Conservation (phyloP, 768 basidiomycete species). For the Psilocybe cubensis region DNA sequence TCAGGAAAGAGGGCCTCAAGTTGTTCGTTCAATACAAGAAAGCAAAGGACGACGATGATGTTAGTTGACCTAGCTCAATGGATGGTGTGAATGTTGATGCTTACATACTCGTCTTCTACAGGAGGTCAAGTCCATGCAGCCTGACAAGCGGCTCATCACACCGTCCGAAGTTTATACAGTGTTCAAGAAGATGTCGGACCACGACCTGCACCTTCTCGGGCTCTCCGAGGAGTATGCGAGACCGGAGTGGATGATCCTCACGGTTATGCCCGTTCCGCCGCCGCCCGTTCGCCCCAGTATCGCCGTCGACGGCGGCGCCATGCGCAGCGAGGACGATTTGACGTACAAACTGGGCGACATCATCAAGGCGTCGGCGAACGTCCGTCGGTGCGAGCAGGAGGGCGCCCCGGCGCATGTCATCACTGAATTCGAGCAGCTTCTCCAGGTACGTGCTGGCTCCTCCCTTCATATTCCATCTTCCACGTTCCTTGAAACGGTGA, state of each 20-base stretch:
- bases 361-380: constrained; percentile 92
- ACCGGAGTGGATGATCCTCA: constrained; percentile 99
- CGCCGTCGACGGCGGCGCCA: constrained; percentile 93
- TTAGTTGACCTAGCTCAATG: constrained; percentile 40
- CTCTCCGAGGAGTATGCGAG: constrained; percentile 95
- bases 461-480: neutral
- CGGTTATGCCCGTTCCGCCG: constrained; percentile 96
- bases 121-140: constrained; percentile 82
- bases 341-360: constrained; percentile 98
- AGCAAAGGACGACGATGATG: constrained; percentile 94
- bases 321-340: constrained; percentile 97
- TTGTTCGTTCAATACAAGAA: constrained; percentile 95
- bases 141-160: constrained; percentile 81
- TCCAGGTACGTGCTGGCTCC: constrained; percentile 75
- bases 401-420: constrained; percentile 96
- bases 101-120: constrained; percentile 32
- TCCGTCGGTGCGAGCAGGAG: constrained; percentile 92
- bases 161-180: constrained; percentile 91
- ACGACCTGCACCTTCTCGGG: constrained; percentile 87
- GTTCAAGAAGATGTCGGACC: constrained; percentile 94
- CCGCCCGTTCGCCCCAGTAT: constrained; percentile 98
- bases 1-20: constrained; percentile 95
- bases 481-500: too few species aligned
- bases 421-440: constrained; percentile 92
- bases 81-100: too few species aligned